A percentile compares a stretch with the other conserved stretches of the same genome.
Evolutionary conservation across 306 rosid species (phyloP).

Genomic region (Quercus mongolica): DNA sequence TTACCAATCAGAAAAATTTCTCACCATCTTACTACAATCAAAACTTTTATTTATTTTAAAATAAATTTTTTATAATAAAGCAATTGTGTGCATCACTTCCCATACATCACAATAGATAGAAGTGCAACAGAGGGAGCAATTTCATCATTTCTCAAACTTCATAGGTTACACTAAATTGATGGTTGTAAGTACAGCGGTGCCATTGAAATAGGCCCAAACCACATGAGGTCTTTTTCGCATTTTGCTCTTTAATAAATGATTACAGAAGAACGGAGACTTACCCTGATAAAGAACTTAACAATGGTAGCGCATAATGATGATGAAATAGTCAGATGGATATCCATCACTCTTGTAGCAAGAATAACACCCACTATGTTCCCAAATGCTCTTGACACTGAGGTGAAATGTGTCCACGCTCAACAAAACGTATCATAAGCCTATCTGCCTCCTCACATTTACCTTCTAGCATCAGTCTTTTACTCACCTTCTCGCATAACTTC

Average conservation of each 20-base stretch:
- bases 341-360: not conserved
- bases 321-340: not conserved
- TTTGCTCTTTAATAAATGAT: not conserved
- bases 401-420: conserved; percentile 62
- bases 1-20: no score
- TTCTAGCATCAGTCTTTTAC: conserved; percentile 49
- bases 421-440: conserved; percentile 65
- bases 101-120: no score
- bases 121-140: no score
- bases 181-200: no score
- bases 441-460: conserved; percentile 76
- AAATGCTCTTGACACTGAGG: conserved; percentile 33
- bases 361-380: conserved; percentile 17
- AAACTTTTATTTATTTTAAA: no score
- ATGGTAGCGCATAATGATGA: not conserved
- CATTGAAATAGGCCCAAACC: no score
- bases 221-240: no score
- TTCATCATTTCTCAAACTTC: no score
- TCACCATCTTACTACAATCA: no score
- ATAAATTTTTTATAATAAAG: no score
- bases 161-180: no score
- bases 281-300: not conserved
- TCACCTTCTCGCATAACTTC: conserved; percentile 73
- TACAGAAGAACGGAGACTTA: not conserved
- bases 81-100: no score